These are phyloP conservation scores for Lachancea nothofagi DNA, from an alignment of 805 yeast species.

Conservation along the genomic window DNA sequence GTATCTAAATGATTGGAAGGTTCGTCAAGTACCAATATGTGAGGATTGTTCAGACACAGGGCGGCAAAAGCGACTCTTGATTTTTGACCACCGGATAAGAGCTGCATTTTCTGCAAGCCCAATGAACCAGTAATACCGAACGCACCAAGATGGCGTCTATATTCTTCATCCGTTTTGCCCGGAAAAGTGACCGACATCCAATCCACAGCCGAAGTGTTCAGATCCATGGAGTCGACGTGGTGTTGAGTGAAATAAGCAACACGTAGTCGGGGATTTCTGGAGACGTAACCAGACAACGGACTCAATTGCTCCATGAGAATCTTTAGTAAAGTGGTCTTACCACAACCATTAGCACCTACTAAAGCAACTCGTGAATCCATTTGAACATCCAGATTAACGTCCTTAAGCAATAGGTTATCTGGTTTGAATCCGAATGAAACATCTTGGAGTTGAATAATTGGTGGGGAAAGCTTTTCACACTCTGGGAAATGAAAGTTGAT, in stretches of 20 bases:
- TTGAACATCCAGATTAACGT: slow-evolving; percentile 86
- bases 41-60: slow-evolving; percentile 83
- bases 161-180: slow-evolving; percentile 93
- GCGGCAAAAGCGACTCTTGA: slow-evolving; percentile 98
- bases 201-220: slow-evolving; percentile 75
- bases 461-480: slow-evolving; percentile 89
- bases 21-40: slow-evolving; percentile 87
- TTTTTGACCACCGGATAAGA: slow-evolving; percentile 96
- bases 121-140: slow-evolving; percentile 95
- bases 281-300: slow-evolving; percentile 74
- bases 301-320: slow-evolving; percentile 69
- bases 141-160: slow-evolving; percentile 92
- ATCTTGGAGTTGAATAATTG: slow-evolving; percentile 80
- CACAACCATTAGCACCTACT: slow-evolving; percentile 99
- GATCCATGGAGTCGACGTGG: slow-evolving; percentile 96
- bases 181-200: slow-evolving; percentile 91
- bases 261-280: slow-evolving; percentile 78
- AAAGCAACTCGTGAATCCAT: slow-evolving; percentile 92
- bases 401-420: slow-evolving; percentile 53
- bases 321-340: slow-evolving; percentile 93
- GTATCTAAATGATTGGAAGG: slow-evolving; percentile 99
- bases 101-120: slow-evolving; percentile 84
- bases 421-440: slow-evolving; percentile 83
- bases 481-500: slow-evolving; percentile 90
- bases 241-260: slow-evolving; percentile 98